Evolutionary conservation across 2,329 filamentous ascomycete genomes (phyloP), one percentile per base, ranked within the genome.

Genomic region (Claviceps purpurea): DNA sequence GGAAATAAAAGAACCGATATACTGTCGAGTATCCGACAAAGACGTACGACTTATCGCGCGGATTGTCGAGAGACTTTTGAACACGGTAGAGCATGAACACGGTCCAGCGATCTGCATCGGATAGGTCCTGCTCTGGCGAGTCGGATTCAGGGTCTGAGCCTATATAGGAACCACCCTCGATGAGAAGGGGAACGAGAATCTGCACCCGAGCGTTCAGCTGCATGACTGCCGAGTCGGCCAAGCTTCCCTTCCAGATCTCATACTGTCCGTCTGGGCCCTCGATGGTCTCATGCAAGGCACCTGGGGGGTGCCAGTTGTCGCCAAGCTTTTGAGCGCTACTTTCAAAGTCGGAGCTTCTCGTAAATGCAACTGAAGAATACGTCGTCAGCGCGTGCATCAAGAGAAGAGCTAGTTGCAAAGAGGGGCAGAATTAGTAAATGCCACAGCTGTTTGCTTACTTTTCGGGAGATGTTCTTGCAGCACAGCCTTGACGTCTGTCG

Each of bases 11-110:
- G 70, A 89, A 91, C 49, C 88, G 82, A 68, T 96, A 96, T 38
- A 91, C 84, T 1, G 91, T 97, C 16, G 85, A 84, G 68, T 94
- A 97, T 53, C 93, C 93, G 39, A 88, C 82, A 58, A 98, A 87
- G 2, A 81, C 78, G 65, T 96, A 95, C n/a, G 77, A 71, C 14
- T 73, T 76, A 50, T 70, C 73, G 10, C 68, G 70, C 11, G 74
- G 66, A 1, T 68, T 60, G 3, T 64, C 61, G 2, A 66, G 50
- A 2, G 62, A 59, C 4, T 69, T 69, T 55, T 78, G 78, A 63
- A 85, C 85, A 59, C 84, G 79, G 67, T 85, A 91, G 52, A 95
- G 73, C 59, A 95, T 82, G 69, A 89, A 97, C n/a, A 97, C 71
- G 0, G 87, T 89, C 93, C 93, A 98, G 60, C 91, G 79, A 55